Conservation (phyloP, 306 rosid genomes). For the Begonia fuchsioides region DNA sequence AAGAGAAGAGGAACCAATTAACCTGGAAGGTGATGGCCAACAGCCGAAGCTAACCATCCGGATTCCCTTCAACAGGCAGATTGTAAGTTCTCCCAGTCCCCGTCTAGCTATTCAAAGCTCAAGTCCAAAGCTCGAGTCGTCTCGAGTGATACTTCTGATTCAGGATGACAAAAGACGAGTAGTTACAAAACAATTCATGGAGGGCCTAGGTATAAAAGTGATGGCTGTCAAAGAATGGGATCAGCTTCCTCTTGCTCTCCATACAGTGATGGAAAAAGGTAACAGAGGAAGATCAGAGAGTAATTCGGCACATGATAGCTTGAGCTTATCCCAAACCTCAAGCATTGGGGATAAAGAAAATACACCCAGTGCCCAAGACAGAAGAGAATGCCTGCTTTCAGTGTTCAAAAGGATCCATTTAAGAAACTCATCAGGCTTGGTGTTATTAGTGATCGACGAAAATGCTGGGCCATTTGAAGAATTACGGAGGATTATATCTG, state of each 20-base stretch:
- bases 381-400: conserved; percentile 7
- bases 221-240: conserved; percentile 13
- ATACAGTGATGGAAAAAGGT: conserved; percentile 7
- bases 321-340: conserved; percentile 14
- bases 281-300: conserved; percentile 11
- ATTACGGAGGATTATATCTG: conserved; percentile 8
- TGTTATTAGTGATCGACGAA: conserved; percentile 21
- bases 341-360: conserved; percentile 2
- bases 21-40: conserved; percentile 12
- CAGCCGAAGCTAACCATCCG: neutral
- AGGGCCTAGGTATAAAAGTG: conserved; percentile 21
- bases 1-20: conserved; percentile 17
- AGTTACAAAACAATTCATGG: conserved; percentile 19
- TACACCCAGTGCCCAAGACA: conserved; percentile 10
- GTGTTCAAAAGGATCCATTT: conserved; percentile 14
- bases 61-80: conserved; percentile 2
- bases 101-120: conserved; percentile 11
- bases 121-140: conserved; percentile 30
- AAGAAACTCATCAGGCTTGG: conserved; percentile 9
- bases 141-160: conserved; percentile 25
- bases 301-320: conserved; percentile 7
- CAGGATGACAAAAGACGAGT: conserved; percentile 12
- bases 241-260: conserved; percentile 14
- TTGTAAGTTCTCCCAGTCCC: conserved; percentile 24
- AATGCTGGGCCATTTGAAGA: conserved; percentile 12